A percentile compares a stretch with the other conserved stretches of the same genome.
Conservation (phyloP, 352 stramenopile species). For the Pythium sukuiense region DNA sequence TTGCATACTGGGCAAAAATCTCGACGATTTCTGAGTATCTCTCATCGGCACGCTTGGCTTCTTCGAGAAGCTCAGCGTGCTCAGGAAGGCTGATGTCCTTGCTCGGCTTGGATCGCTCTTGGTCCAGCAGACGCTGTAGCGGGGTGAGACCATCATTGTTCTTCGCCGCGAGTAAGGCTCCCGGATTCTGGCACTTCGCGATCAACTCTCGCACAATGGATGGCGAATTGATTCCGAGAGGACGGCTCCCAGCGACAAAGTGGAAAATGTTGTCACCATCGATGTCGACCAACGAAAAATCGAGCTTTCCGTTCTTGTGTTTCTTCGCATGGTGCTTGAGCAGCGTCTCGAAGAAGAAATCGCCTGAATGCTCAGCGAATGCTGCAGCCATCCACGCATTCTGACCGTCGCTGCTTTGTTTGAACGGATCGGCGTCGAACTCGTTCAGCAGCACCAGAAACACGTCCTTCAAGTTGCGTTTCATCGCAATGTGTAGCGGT, state of each 20-base stretch:
- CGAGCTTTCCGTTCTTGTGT: conserved; percentile 33
- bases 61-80: conserved; percentile 41
- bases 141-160: conserved; percentile 48
- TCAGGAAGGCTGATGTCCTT: conserved; percentile 26
- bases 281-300: conserved; percentile 27
- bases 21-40: conserved; percentile 48
- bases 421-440: conserved; percentile 37
- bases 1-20: conserved; percentile 53
- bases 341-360: conserved; percentile 51
- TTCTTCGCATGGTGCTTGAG: conserved; percentile 44
- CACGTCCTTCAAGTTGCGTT: conserved; percentile 37
- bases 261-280: conserved; percentile 65
- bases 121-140: conserved; percentile 44
- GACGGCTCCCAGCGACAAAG: conserved; percentile 34
- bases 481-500: conserved; percentile 64
- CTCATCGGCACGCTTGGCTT: conserved; percentile 34
- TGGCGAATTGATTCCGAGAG: conserved; percentile 24
- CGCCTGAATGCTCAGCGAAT: conserved; percentile 31
- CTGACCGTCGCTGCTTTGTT: conserved; percentile 38
- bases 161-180: conserved; percentile 49
- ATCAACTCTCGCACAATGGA: conserved; percentile 42
- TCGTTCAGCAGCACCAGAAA: conserved; percentile 55
- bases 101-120: conserved; percentile 26
- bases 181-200: conserved; percentile 30
- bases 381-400: conserved; percentile 66